Evolutionary conservation across 345 rosid genomes (phyloP).

Genomic region (Ailanthus altissimus): DNA sequence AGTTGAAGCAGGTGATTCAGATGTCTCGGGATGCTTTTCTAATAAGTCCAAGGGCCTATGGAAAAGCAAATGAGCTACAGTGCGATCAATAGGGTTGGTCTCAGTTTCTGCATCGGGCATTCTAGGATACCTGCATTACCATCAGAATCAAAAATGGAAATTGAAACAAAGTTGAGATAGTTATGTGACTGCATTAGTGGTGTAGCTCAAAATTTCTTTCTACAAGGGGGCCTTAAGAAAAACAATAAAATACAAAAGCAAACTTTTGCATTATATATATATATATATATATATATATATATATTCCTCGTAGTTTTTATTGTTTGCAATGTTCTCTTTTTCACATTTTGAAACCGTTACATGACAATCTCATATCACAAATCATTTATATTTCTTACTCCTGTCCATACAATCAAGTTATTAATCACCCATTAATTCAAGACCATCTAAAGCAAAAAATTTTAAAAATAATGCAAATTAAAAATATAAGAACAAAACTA

Average conservation of each 20-base stretch:
- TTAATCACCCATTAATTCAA: neutral
- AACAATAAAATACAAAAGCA: neutral
- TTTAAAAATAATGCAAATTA: neutral
- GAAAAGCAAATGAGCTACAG: conserved; percentile 88
- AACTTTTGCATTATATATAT: neutral
- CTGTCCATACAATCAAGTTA: neutral
- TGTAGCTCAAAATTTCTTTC: neutral
- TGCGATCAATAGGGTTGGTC: conserved; percentile 86
- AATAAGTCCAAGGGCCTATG: conserved; percentile 59
- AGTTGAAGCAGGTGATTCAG: conserved; percentile 57
- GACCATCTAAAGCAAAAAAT: neutral
- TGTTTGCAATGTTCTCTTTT: neutral
- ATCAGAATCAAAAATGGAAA: neutral
- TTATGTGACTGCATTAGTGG: neutral
- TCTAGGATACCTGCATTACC: conserved; percentile 43
- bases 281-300: too few relatives aligned
- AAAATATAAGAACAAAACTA: neutral
- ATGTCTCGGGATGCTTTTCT: conserved; percentile 49
- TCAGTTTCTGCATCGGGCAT: conserved; percentile 72
- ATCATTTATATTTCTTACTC: neutral
- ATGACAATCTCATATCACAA: neutral
- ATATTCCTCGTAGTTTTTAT: neutral
- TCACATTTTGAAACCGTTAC: neutral
- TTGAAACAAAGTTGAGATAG: neutral
- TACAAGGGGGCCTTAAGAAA: neutral